A percentile compares a stretch with the other conserved stretches of the same genome.
phyloP scores from a whole-genome alignment of 148 eudicot genomes.

The Rhododendron kiyosumense region DNA sequence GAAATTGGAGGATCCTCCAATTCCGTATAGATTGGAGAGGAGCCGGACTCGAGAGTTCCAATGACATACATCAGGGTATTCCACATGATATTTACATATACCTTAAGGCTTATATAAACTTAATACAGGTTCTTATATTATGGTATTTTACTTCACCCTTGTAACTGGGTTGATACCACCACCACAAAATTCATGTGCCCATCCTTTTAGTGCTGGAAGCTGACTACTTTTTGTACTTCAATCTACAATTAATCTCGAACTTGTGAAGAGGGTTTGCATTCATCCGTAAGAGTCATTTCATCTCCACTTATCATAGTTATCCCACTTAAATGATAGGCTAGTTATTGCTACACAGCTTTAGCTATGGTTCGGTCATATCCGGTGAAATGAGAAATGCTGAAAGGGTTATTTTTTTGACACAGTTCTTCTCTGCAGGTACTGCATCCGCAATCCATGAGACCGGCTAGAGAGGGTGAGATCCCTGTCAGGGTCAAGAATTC shows the following conservation, averaged over 20 bases:
- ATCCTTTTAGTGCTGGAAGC: background rate
- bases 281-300: background rate
- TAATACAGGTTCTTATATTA: background rate
- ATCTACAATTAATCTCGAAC: background rate
- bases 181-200: background rate
- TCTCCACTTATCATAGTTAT: background rate
- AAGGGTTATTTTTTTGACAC: background rate
- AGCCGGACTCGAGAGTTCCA: background rate
- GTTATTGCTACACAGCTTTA: background rate
- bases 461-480: conserved; percentile 77
- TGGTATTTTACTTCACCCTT: background rate
- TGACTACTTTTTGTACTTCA: background rate
- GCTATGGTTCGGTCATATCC: background rate
- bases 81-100: background rate
- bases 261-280: background rate
- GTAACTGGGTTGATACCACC: background rate
- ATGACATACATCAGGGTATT: background rate
- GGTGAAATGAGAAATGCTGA: background rate
- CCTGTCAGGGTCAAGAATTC: conserved; percentile 98
- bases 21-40: no score
- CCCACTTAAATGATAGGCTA: background rate
- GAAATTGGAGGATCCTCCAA: no score
- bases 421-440: conserved; percentile 46
- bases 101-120: background rate
- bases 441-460: conserved; percentile 95